Evolutionary conservation across 768 basidiomycete species (phyloP).

Genomic region (Arthromyces matolae): DNA sequence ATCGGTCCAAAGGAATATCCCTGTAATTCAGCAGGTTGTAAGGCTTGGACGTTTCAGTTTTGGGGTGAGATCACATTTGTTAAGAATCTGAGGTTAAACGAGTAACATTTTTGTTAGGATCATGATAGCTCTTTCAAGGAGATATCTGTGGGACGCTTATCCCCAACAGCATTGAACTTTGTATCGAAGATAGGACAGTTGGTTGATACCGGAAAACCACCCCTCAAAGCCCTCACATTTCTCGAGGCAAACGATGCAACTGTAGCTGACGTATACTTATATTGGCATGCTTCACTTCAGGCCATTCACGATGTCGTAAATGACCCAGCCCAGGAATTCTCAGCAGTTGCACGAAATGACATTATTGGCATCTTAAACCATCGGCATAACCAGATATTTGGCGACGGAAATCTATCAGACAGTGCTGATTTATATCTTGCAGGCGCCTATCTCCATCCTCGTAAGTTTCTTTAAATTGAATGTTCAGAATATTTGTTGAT

Average conservation of each 20-base stretch:
- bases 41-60: slow-evolving; percentile 12
- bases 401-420: slow-evolving; percentile 14
- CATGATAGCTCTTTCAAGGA: not conserved
- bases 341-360: slow-evolving; percentile 11
- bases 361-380: slow-evolving; percentile 20
- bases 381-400: slow-evolving; percentile 22
- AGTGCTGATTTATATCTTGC: slow-evolving; percentile 18
- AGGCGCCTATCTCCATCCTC: slow-evolving; percentile 22
- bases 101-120: not conserved
- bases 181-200: slow-evolving; percentile 1
- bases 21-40: slow-evolving; percentile 17
- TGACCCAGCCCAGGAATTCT: slow-evolving; percentile 11
- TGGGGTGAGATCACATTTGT: slow-evolving; percentile 6
- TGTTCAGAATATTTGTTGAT: not conserved
- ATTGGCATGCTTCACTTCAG: slow-evolving; percentile 26
- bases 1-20: slow-evolving; percentile 16
- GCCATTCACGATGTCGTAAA: slow-evolving; percentile 14
- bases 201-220: slow-evolving; percentile 12
- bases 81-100: not conserved
- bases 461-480: slow-evolving; percentile 11
- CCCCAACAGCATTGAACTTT: slow-evolving; percentile 14
- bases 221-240: too few species aligned
- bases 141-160: not conserved
- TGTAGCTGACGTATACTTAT: slow-evolving; percentile 25
- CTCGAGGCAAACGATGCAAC: slow-evolving; percentile 28